Base-by-base conservation (phyloP, 257 asterid genomes). In the Solanum ahanhuiri region DNA sequence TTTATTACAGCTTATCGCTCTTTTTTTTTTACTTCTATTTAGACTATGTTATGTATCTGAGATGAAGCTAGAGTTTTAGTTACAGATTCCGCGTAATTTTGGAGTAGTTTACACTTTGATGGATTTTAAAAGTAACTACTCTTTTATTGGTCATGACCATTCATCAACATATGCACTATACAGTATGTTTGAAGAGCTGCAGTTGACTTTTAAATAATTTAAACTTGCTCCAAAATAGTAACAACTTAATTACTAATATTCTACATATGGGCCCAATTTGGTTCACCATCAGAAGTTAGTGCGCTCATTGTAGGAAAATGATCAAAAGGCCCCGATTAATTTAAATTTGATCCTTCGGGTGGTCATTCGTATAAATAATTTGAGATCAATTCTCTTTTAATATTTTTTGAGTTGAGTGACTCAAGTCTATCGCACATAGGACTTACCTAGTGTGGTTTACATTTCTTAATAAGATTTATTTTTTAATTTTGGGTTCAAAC, bases 341-440 rank as follows among this genome's bases (percentile, higher is more conserved):
- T 58, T 58, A 54, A 17, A 18, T 54, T 18, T 0, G n/a, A 0
- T 51, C 60, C 9, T 0, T 48, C 8, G 60, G 9, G 0, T 51
- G n/a, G 9, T 51, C 1, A 51, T 6, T 1, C 6, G 0, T 12
- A 45, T 0, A 12, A 12, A 45, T 45, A 0, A 45, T 45, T 14
- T 15, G 9, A 0, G 1, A 51, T 15, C 0, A 0, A 51, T 51
- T 0, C 1, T 2, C 18, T 15, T 15, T 15, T 15, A 51, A 51
- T 51, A 0, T 51, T 0, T 15, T 51, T 0, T 5, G 0, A 15
- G 60, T 51, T 0, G 14, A 10, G 45, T 35, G 39, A 35, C 39
- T 35, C 39, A 0, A 43, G 1, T 5, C 0, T 15, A 0, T 17
- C n/a, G 9, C 0, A 0, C n/a, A 6, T 6, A 51, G 60, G 0